Evolutionary conservation across 177 flowering plant genomes (phyloP), one percentile per base, ranked within the genome.

Genomic region (Telopea speciosissima): DNA sequence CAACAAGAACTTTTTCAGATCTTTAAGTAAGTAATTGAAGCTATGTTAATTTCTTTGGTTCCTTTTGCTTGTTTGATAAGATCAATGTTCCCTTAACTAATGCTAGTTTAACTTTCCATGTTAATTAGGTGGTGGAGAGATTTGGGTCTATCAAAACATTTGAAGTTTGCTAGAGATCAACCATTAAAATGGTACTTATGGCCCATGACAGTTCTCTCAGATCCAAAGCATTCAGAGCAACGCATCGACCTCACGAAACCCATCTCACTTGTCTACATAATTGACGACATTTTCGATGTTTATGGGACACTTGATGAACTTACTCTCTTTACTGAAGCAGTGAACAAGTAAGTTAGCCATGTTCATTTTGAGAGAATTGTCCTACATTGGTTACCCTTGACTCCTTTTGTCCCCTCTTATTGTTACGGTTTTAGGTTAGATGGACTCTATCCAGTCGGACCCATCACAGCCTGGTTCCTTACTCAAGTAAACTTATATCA

Each of bases 101-200:
- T 49, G 3, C 22, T 54, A 22, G 56, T 12, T 36, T 5, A 36
- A 8, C 45, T n/a, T 5, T 8, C 5, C 21, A 67, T 5, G 63
- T 36, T 11, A 44, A 19, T 17, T 54, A 87, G 90, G 25, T 87
- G 90, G 89, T 85, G 90, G 90, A 75, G 68, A 24, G 83, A 76
- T 0, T 49, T 79, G 0, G 83, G 85, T 5, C 67, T 85, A 33
- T 61, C 75, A 0, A 21, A 77, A 62, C 75, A 80, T 24, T 36
- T 85, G 76, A 73, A 77, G 75, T 75, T 79, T 62, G 81, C 77
- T 0, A 80, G 89, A 61, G 67, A 83, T 36, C 83, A 82, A 74
- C 87, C 89, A 40, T n/a, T 82, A 0, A 81, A 85, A 77, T 85
- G 89, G 86, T 78, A 81, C 70, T 65, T 75, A 25, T 81, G 85